A percentile compares a stretch with the other conserved stretches of the same genome.
Evolutionary conservation across 768 basidiomycete genomes (phyloP).

Genomic region (Russula griseocarnosa): DNA sequence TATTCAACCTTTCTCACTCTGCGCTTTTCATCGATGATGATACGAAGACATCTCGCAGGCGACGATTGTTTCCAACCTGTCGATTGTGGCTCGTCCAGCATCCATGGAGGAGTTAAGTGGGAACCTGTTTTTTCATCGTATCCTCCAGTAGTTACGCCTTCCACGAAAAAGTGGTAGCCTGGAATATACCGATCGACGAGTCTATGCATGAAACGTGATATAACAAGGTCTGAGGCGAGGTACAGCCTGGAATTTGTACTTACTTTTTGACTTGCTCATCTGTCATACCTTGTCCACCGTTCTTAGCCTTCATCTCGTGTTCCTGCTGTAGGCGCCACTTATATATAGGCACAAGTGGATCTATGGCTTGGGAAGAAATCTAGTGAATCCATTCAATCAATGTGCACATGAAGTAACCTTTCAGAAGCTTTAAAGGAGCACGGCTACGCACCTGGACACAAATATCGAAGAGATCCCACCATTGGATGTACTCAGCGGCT

Average conservation of each 20-base stretch:
- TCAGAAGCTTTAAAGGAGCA: not conserved
- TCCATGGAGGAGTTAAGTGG: constrained; percentile 39
- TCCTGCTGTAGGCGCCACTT: constrained; percentile 90
- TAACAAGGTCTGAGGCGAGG: not conserved
- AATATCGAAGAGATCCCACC: constrained; percentile 70
- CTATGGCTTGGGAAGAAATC: constrained; percentile 39
- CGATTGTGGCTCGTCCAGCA: constrained; percentile 38
- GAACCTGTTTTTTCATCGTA: constrained; percentile 24
- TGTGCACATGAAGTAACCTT: not conserved
- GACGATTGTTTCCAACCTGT: not conserved
- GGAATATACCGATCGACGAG: constrained; percentile 94
- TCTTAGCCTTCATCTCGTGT: constrained; percentile 76
- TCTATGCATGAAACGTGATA: constrained; percentile 37
- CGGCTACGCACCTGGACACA: constrained; percentile 66
- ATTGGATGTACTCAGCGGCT: constrained; percentile 53
- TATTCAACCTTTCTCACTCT: constrained; percentile 39
- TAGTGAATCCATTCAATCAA: constrained; percentile 22
- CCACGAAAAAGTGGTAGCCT: constrained; percentile 83
- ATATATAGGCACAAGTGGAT: constrained; percentile 59
- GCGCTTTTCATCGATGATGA: constrained; percentile 55
- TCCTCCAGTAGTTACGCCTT: constrained; percentile 45
- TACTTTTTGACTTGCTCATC: constrained; percentile 68
- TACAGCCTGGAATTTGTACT: not conserved
- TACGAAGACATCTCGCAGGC: constrained; percentile 35
- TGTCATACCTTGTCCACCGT: constrained; percentile 86